A percentile compares a stretch with the other conserved stretches of the same genome.
These are phyloP conservation scores for Phytophthora palmivora DNA, from an alignment of 352 stramenopile species.

Conservation along the genomic window DNA sequence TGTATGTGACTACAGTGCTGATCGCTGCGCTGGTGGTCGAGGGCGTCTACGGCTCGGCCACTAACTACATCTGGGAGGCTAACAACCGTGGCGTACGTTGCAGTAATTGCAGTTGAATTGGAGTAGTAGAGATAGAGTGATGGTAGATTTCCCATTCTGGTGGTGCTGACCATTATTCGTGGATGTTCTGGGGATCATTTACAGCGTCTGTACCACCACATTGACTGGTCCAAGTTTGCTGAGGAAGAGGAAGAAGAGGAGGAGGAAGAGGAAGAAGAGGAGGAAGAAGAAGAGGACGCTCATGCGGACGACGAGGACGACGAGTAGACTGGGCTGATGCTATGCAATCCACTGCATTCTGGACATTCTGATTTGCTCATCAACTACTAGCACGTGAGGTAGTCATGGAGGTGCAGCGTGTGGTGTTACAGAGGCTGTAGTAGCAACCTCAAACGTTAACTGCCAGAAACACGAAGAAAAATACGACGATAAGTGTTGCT, in stretches of 20 bases:
- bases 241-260: conserved; percentile 86
- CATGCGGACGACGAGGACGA: conserved; percentile 48
- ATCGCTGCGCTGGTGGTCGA: conserved; percentile 74
- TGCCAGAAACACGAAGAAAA: conserved; percentile 45
- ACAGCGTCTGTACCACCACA: conserved; percentile 88
- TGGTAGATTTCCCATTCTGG: conserved; percentile 36
- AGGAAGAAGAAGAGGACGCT: conserved; percentile 36
- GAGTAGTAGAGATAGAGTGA: conserved; percentile 1
- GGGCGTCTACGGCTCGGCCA: conserved; percentile 75
- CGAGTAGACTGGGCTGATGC: conserved; percentile 28
- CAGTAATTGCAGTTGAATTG: neutral
- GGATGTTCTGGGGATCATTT: neutral
- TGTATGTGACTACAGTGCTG: conserved; percentile 84
- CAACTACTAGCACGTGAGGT: conserved; percentile 15
- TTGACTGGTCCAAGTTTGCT: conserved; percentile 90
- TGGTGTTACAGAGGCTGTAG: conserved; percentile 1
- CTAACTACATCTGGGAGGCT: conserved; percentile 83
- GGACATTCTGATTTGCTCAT: conserved; percentile 1
- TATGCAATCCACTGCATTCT: conserved; percentile 21
- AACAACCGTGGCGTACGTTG: conserved; percentile 82
- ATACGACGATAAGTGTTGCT: conserved; percentile 19
- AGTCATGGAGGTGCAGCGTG: conserved; percentile 1
- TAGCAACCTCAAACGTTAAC: conserved; percentile 26
- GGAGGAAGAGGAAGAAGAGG: conserved; percentile 58
- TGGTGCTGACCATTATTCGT: conserved; percentile 35